Evolutionary conservation across 2,329 filamentous ascomycete genomes (phyloP), one percentile per base, ranked within the genome.

Genomic region (Magnaporthales sp.): DNA sequence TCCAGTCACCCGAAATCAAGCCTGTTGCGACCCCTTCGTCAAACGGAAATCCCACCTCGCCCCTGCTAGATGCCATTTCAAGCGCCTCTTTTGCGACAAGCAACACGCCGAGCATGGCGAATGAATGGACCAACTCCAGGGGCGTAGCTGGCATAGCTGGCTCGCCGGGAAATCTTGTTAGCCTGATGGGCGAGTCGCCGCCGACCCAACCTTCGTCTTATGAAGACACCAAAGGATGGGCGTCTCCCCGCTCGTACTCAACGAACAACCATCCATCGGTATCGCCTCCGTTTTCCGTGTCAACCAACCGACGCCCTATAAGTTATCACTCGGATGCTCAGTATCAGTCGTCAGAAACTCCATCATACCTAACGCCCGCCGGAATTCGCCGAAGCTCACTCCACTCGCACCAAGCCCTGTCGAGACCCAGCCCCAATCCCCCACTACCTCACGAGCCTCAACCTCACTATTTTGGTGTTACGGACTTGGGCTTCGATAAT

Each of bases 391-490:
- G 82, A 51, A 80, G 79, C 72, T 84, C 83, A 15, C 76, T 84
- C 68, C 81, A 86, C 66, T 84, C 84, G 8, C 81, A 83, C 63
- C 79, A 81, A 67, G 77, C 79, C 31, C 76, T 79, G 38, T 79
- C 80, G 13, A 82, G 84, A 66, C 75, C 76, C 67, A 73, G 77
- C 68, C 75, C 80, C 46, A 82, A 86, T 65, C 87, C 86, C n/a
- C 89, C 90, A 3, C 83, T 89, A 10, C 90, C 91, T 3, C 91
- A 93, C 74, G 86, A 92, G 68, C 84, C 88, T 1, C 91, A 93
- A 75, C 78, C 90, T 22, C 91, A 93, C 77, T 94, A 91, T 75
- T 93, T 92, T 74, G 85, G 88, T 61, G 83, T 87, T 0, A 90
- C 91, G 0, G 89, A 93, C 70, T 81, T 93, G 32, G 90, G 94